Evolutionary conservation across 345 rosid genomes (phyloP).

Genomic region (Lepidium didymum): DNA sequence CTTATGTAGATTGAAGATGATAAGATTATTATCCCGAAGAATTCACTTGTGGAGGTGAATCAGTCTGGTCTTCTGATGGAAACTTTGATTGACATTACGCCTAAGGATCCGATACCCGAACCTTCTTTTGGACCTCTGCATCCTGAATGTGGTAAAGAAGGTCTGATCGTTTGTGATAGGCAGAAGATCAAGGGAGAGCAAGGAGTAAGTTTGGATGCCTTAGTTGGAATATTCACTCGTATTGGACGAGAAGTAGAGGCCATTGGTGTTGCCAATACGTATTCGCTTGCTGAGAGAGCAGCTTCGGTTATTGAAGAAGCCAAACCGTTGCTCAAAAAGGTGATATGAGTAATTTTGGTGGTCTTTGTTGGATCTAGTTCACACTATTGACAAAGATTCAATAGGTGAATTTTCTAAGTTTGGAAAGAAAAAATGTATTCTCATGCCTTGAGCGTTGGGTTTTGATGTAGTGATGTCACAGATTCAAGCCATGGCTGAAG

Average conservation of each 20-base stretch:
- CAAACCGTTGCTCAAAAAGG: slow-evolving; percentile 84
- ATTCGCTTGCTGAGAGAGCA: slow-evolving; percentile 67
- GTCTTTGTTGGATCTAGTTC: slow-evolving; percentile 1
- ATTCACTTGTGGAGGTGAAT: slow-evolving; percentile 87
- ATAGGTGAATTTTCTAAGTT: background rate
- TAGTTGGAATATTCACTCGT: slow-evolving; percentile 89
- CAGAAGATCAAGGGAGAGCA: slow-evolving; percentile 79
- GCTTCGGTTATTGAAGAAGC: slow-evolving; percentile 81
- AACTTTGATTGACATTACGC: slow-evolving; percentile 88
- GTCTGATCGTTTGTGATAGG: slow-evolving; percentile 82
- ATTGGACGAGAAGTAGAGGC: slow-evolving; percentile 81
- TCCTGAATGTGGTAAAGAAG: slow-evolving; percentile 71
- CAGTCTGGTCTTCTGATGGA: slow-evolving; percentile 99
- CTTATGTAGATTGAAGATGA: slow-evolving; percentile 82
- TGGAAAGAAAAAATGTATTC: slow-evolving; percentile 16
- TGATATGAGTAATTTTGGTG: slow-evolving; percentile 33
- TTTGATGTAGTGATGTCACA: slow-evolving; percentile 78
- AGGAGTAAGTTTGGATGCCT: slow-evolving; percentile 90
- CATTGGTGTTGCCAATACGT: slow-evolving; percentile 62
- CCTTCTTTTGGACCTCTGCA: slow-evolving; percentile 79
- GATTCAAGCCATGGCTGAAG: slow-evolving; percentile 97
- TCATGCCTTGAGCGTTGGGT: slow-evolving; percentile 42
- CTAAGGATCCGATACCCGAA: slow-evolving; percentile 75
- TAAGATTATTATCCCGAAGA: slow-evolving; percentile 79
- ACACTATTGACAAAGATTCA: background rate